Base-by-base conservation (phyloP, 768 basidiomycete genomes). In the Dictyophora rubrovolvata region DNA sequence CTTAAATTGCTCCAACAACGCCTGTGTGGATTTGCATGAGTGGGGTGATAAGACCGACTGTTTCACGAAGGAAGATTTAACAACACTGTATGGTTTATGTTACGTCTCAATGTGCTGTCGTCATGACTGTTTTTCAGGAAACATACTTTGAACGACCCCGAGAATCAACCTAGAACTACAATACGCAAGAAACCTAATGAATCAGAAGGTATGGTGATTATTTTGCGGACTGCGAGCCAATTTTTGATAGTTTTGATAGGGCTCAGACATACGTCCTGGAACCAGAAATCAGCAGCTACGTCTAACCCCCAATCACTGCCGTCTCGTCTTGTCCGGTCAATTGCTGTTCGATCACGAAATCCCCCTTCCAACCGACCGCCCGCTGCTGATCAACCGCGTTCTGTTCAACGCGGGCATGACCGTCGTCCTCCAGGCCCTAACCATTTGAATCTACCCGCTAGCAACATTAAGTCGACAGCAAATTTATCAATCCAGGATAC, bases 1-100 rank as follows among this genome's bases (percentile, higher is more conserved):
- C 18, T 79, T 81, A 36, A 78, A 79, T 61, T 99, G 96, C 71
- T 80, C 84, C 60, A 92, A 92, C 66, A 86, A 89, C 65, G 85
- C 81, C 63, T 99, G 96, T 72, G 87, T 94, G 85, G 89, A 90
- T 69, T 74, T 94, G 48, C 96, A 99, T 69, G 96, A 98, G 70
- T 96, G 93, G 91, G 96, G 94, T 35, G 96, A 97, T 62, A 95
- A 98, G 72, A 89, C 92, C 58, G 96, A 99, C 70, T 94, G 91
- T 67, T 94, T 96, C 69, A 93, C 94, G 0, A 94, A 94, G 73
- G 93, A 97, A 69, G 95, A 98, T 71, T 75, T 95, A 60, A 87
- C 92, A 22, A 95, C 93, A 0, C 73, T 94, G 93, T 95, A 28
- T 62, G 55, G 34, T 50, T 16, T 58, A 28, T 28, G 6, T 42